phyloP scores from a whole-genome alignment of 768 basidiomycete species.

The Phanerochaete carnosa region DNA sequence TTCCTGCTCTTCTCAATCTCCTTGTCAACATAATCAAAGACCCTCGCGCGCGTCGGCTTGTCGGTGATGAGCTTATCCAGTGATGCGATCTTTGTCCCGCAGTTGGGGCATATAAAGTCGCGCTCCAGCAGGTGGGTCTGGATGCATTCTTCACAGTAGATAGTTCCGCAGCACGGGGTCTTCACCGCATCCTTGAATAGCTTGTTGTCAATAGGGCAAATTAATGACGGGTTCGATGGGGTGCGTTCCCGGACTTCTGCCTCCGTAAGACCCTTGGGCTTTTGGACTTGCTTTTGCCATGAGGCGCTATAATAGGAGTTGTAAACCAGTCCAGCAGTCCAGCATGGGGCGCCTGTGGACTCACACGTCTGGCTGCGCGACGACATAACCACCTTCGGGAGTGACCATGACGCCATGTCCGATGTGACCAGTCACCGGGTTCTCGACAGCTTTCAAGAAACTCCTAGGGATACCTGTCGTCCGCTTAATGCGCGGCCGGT shows the following conservation, averaged over 20 bases:
- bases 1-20: constrained; percentile 75
- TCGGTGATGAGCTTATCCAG: constrained; percentile 85
- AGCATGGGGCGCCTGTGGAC: constrained; percentile 30
- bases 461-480: constrained; percentile 98
- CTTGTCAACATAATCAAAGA: constrained; percentile 79
- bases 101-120: constrained; percentile 92
- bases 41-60: constrained; percentile 73
- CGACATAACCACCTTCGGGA: constrained; percentile 96
- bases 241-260: constrained; percentile 87
- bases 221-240: constrained; percentile 74
- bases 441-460: constrained; percentile 95
- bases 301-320: constrained; percentile 55
- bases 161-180: constrained; percentile 89
- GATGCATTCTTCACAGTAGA: constrained; percentile 97
- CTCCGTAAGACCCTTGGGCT: constrained; percentile 76
- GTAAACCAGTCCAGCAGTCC: neutral
- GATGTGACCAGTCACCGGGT: constrained; percentile 67
- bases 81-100: constrained; percentile 82
- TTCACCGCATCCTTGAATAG: constrained; percentile 92
- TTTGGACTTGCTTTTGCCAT: constrained; percentile 90
- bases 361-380: constrained; percentile 94
- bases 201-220: constrained; percentile 90
- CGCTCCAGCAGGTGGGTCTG: constrained; percentile 91
- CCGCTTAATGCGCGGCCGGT: constrained; percentile 92
- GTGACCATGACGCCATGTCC: constrained; percentile 96